A percentile compares a stretch with the other conserved stretches of the same genome.
These are phyloP conservation scores for Lachnellula subtilissima DNA, from an alignment of 2,329 filamentous ascomycete genomes.

Conservation along the genomic window DNA sequence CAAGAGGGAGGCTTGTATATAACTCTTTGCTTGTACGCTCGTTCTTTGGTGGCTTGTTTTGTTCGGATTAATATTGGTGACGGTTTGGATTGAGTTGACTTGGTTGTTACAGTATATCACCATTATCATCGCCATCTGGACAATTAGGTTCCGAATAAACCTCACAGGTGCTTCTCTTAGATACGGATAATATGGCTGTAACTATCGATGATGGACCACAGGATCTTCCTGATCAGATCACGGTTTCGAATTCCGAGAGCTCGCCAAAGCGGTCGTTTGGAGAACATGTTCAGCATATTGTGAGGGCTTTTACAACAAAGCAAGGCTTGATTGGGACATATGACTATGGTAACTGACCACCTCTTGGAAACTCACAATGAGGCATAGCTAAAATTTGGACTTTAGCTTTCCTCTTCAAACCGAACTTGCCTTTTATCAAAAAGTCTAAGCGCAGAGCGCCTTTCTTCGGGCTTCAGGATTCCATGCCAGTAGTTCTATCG, in stretches of 20 bases:
- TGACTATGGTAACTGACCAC: constrained; percentile 59
- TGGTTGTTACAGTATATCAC: not conserved
- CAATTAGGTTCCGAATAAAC: constrained; percentile 2
- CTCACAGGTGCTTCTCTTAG: constrained; percentile 6
- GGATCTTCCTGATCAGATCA: constrained; percentile 40
- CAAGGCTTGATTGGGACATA: constrained; percentile 77
- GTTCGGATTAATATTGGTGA: too few relatives aligned
- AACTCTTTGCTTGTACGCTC: too few relatives aligned
- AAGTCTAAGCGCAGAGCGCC: constrained; percentile 55
- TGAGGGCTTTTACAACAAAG: constrained; percentile 45
- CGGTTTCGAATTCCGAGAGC: constrained; percentile 32
- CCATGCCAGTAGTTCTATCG: constrained; percentile 69
- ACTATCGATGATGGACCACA: constrained; percentile 25
- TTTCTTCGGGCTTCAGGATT: constrained; percentile 79
- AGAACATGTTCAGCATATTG: constrained; percentile 36
- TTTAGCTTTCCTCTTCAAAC: constrained; percentile 63
- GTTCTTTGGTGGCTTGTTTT: too few relatives aligned
- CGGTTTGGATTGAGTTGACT: not conserved
- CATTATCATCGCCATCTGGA: too few relatives aligned
- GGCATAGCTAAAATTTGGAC: constrained; percentile 8
- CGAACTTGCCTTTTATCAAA: constrained; percentile 77
- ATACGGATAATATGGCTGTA: constrained; percentile 18
- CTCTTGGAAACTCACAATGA: constrained; percentile 32
- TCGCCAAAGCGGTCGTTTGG: constrained; percentile 36
- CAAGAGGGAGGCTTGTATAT: too few relatives aligned